These are phyloP conservation scores for Naganishia onofrii DNA, from an alignment of 768 basidiomycete species.

Conservation along the genomic window DNA sequence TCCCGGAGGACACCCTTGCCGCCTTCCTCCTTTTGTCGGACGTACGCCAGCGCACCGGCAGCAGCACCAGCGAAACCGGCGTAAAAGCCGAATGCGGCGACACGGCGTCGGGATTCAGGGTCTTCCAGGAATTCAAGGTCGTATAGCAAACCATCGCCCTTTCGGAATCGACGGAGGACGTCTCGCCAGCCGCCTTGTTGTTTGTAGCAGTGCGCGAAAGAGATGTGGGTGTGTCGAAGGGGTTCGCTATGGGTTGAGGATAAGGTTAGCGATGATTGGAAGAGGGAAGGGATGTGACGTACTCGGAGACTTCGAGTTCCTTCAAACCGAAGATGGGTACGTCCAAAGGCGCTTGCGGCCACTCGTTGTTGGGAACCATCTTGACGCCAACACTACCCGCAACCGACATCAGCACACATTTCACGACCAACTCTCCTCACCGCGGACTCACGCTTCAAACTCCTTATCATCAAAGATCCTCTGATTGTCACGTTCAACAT, in stretches of 20 bases:
- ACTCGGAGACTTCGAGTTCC: constrained; percentile 78
- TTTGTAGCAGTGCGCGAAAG: constrained; percentile 98
- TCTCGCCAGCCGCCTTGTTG: constrained; percentile 86
- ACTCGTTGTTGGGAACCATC: constrained; percentile 80
- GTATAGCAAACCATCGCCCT: constrained; percentile 77
- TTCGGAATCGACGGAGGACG: constrained; percentile 78
- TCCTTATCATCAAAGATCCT: constrained; percentile 91
- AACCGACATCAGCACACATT: constrained; percentile 4
- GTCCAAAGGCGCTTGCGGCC: constrained; percentile 73
- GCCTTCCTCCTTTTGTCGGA: constrained; percentile 60
- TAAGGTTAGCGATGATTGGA: not conserved
- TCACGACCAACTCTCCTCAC: not conserved
- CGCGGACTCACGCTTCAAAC: constrained; percentile 78
- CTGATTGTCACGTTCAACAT: constrained; percentile 88
- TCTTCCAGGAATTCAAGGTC: constrained; percentile 95
- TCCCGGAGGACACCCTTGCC: constrained; percentile 61
- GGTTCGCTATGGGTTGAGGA: constrained; percentile 57
- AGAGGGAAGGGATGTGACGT: constrained; percentile 29
- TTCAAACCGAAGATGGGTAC: constrained; percentile 91
- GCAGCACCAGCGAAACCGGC: constrained; percentile 96
- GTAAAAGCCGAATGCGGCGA: constrained; percentile 97
- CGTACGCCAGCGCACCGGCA: constrained; percentile 74
- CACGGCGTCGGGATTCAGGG: constrained; percentile 69
- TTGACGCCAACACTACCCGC: constrained; percentile 76
- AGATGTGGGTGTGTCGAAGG: constrained; percentile 89